phyloP scores from a whole-genome alignment of 202 grass and related monocot species.

The Elaeis oleifera region DNA sequence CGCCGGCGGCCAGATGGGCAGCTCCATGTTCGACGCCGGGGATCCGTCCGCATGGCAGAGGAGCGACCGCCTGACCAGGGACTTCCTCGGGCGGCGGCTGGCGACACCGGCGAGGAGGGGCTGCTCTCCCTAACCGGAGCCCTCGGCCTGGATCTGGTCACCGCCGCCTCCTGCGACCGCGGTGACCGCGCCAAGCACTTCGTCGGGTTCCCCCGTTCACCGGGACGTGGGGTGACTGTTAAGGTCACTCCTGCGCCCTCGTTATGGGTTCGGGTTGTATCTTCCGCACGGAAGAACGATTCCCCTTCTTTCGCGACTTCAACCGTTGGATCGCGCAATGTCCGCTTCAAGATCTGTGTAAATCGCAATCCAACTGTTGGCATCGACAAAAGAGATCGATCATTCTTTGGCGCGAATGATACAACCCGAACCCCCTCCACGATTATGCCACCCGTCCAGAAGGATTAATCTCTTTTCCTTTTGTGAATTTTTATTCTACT shows the following conservation, averaged over 20 bases:
- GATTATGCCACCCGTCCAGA: too few species aligned
- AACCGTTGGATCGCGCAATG: too few species aligned
- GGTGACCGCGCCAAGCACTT: conserved; percentile 39
- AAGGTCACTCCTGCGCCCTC: not conserved
- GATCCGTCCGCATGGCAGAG: conserved; percentile 36
- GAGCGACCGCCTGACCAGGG: conserved; percentile 45
- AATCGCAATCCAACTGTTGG: too few species aligned
- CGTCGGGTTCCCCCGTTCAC: conserved; percentile 38
- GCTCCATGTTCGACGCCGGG: conserved; percentile 26
- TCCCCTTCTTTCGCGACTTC: too few species aligned
- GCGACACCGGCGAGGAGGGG: conserved; percentile 21
- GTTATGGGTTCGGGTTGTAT: too few species aligned
- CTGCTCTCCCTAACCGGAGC: conserved; percentile 26
- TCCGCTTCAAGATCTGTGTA: too few species aligned
- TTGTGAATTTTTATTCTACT: too few species aligned
- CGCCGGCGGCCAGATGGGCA: conserved; percentile 11
- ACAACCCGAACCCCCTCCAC: too few species aligned
- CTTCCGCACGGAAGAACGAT: too few species aligned
- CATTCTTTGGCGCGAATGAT: too few species aligned
- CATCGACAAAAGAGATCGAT: too few species aligned
- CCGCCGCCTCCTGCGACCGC: conserved; percentile 9
- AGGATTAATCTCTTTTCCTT: too few species aligned
- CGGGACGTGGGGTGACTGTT: conserved; percentile 42
- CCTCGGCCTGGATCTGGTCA: conserved; percentile 19
- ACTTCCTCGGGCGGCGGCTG: conserved; percentile 51